Conservation (phyloP, 2,329 filamentous ascomycete genomes). For the Mollisia scopiformis region DNA sequence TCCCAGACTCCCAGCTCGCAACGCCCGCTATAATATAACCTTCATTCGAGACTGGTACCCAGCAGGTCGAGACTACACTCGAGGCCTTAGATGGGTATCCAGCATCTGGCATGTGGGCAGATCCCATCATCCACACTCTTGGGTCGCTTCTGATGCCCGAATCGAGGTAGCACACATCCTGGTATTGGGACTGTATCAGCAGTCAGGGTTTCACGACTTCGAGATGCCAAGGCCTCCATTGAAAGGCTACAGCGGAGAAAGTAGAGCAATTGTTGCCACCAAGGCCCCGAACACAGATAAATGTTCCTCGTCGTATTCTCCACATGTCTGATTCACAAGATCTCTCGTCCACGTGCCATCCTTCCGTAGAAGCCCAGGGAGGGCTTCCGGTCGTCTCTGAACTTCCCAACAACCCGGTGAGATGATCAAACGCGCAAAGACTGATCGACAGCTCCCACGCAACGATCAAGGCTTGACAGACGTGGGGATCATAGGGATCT, state of each 20-base stretch:
- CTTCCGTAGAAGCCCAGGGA: background rate
- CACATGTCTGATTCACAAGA: background rate
- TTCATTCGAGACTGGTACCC: background rate
- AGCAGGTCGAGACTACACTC: background rate
- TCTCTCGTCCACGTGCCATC: background rate
- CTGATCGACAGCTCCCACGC: slow-evolving; percentile 8
- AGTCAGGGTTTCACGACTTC: background rate
- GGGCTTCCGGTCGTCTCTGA: background rate
- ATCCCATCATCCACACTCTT: background rate
- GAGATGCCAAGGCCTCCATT: background rate
- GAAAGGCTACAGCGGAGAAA: background rate
- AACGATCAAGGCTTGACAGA: slow-evolving; percentile 6
- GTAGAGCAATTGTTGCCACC: background rate
- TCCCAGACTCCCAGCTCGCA: background rate
- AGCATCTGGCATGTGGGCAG: background rate
- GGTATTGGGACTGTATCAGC: background rate
- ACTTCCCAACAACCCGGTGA: background rate
- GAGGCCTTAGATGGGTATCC: background rate
- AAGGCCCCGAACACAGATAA: background rate
- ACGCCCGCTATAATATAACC: background rate
- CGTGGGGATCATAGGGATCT: slow-evolving; percentile 3
- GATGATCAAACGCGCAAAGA: background rate
- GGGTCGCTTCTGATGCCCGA: background rate
- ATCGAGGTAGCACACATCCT: background rate
- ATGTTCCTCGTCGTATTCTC: background rate